Conservation (phyloP, 352 stramenopile genomes). For the Phytophthora ramorum region DNA sequence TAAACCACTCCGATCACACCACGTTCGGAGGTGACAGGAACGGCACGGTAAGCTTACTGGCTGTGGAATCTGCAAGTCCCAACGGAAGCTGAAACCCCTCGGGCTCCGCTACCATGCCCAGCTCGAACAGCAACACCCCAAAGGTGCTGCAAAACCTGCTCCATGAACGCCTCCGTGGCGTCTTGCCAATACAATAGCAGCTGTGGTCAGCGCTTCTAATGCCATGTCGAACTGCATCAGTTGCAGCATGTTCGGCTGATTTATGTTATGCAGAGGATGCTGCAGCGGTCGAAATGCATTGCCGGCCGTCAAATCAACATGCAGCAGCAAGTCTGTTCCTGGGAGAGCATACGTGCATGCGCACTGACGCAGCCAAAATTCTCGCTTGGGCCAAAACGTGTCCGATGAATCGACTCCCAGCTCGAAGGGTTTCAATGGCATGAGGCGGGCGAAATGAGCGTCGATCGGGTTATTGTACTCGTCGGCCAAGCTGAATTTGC, state of each 20-base stretch:
- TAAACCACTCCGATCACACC: constrained; percentile 2
- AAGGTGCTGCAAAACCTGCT: neutral
- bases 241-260: neutral
- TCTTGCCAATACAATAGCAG: neutral
- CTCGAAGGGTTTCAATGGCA: neutral
- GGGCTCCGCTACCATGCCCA: neutral
- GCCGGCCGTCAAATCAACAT: neutral
- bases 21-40: constrained; percentile 9
- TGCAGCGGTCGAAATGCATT: neutral
- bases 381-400: neutral
- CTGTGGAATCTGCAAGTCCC: neutral
- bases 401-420: neutral
- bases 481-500: neutral
- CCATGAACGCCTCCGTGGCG: neutral
- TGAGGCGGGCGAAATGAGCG: neutral
- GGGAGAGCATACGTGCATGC: neutral
- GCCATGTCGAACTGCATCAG: neutral
- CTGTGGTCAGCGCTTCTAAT: neutral
- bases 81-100: neutral
- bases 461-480: neutral
- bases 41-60: neutral
- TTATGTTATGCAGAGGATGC: neutral
- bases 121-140: constrained; percentile 3
- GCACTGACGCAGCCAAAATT: neutral
- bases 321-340: neutral